A percentile compares a stretch with the other conserved stretches of the same genome.
phyloP scores from a whole-genome alignment of 192 early-diverging fungal genomes.

The Rhizophagus prolifer region DNA sequence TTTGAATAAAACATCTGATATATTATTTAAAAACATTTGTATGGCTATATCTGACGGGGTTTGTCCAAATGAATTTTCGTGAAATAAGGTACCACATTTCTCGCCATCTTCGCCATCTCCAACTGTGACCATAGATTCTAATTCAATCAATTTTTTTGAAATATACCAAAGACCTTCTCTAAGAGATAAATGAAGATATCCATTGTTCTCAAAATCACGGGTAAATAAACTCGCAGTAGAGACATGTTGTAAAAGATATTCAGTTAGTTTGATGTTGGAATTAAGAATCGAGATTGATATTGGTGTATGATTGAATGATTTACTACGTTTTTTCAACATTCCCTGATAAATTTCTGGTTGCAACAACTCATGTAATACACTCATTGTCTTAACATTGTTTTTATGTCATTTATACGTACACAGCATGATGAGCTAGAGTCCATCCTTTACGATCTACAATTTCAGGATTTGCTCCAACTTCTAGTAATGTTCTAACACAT shows the following conservation, averaged over 20 bases:
- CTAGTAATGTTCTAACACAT: conserved; percentile 1
- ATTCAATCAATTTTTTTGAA: neutral
- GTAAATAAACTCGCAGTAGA: neutral
- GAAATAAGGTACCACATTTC: neutral
- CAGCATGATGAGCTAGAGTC: conserved; percentile 6
- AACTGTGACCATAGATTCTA: neutral
- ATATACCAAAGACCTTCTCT: neutral
- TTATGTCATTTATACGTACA: neutral
- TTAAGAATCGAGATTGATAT: conserved; percentile 3
- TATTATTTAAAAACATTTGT: neutral
- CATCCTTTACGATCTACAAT: neutral
- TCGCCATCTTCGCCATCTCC: neutral
- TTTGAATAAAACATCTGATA: no score
- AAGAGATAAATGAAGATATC: conserved; percentile 12
- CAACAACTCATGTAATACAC: neutral
- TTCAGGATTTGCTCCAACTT: conserved; percentile 13
- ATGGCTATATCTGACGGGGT: conserved; percentile 5
- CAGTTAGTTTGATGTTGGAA: neutral
- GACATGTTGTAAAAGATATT: neutral
- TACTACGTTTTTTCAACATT: neutral
- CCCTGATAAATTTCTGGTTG: neutral
- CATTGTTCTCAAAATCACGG: neutral
- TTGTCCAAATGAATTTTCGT: conserved; percentile 12
- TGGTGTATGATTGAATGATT: neutral
- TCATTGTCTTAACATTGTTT: neutral